phyloP scores from a whole-genome alignment of 176 grass and related monocot species.

The Aegilops bicornis region DNA sequence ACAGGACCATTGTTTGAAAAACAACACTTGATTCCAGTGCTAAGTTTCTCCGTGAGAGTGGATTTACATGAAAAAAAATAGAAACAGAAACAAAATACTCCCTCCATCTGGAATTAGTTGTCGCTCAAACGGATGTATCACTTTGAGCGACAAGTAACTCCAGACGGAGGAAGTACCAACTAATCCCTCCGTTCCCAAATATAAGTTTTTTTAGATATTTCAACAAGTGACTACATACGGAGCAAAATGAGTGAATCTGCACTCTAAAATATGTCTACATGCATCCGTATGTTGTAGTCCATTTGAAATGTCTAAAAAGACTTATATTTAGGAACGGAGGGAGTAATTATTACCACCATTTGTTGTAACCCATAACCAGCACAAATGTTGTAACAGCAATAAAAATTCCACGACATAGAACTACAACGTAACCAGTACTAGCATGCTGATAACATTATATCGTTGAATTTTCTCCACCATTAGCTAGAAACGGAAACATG shows the following conservation, averaged over 20 bases:
- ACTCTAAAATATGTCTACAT: too few species aligned
- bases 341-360: not conserved
- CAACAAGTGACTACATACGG: too few species aligned
- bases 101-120: too few species aligned
- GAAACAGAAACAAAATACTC: slow-evolving; percentile 3
- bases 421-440: not conserved
- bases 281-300: too few species aligned
- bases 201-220: too few species aligned
- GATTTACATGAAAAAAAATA: slow-evolving; percentile 13
- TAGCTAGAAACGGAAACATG: slow-evolving; percentile 10
- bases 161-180: not conserved
- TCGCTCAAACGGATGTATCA: too few species aligned
- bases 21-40: not conserved
- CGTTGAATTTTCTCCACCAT: slow-evolving; percentile 7
- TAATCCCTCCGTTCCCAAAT: not conserved
- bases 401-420: not conserved
- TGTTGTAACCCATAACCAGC: not conserved
- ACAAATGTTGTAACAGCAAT: not conserved
- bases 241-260: too few species aligned
- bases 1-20: not conserved
- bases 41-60: not conserved
- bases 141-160: too few species aligned
- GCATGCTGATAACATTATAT: not conserved
- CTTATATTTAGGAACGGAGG: too few species aligned
- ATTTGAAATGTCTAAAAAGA: too few species aligned